These are phyloP conservation scores for Kuraishia floccosa DNA, from an alignment of 805 yeast genomes.

Conservation along the genomic window DNA sequence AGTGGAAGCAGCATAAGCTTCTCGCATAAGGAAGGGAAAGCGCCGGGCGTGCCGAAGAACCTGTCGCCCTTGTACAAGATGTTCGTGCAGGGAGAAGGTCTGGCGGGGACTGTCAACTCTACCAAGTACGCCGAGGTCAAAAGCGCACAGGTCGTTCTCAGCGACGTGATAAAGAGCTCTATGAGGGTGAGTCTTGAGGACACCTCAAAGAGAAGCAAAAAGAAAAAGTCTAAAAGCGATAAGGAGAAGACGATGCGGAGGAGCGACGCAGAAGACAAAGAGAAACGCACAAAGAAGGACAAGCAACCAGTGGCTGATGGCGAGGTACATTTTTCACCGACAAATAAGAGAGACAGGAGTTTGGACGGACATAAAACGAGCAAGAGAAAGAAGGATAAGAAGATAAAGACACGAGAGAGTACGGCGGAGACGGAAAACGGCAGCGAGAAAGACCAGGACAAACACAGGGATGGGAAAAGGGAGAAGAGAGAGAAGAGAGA, in stretches of 20 bases:
- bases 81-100: constrained; percentile 83
- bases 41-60: constrained; percentile 33
- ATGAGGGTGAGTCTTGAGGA: constrained; percentile 5
- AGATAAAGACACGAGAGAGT: constrained; percentile 8
- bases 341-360: constrained; percentile 11
- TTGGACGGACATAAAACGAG: constrained; percentile 10
- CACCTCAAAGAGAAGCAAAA: constrained; percentile 9
- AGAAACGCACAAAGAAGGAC: constrained; percentile 10
- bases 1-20: constrained; percentile 28
- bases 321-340: constrained; percentile 12
- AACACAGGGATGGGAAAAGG: constrained; percentile 10
- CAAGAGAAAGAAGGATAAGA: constrained; percentile 12
- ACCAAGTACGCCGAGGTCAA: constrained; percentile 8
- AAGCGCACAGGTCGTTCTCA: constrained; percentile 6
- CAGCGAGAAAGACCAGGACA: constrained; percentile 10
- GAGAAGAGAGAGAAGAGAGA: constrained; percentile 6
- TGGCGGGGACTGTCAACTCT: constrained; percentile 62
- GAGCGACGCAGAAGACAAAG: constrained; percentile 11
- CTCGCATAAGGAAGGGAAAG: constrained; percentile 37
- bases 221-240: constrained; percentile 8
- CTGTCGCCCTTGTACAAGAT: constrained; percentile 68
- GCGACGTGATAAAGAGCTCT: constrained; percentile 5
- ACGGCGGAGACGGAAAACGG: constrained; percentile 10
- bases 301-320: constrained; percentile 11
- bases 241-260: constrained; percentile 14